Conservation (phyloP, 306 rosid species). For the Spatholobus suberectus region DNA sequence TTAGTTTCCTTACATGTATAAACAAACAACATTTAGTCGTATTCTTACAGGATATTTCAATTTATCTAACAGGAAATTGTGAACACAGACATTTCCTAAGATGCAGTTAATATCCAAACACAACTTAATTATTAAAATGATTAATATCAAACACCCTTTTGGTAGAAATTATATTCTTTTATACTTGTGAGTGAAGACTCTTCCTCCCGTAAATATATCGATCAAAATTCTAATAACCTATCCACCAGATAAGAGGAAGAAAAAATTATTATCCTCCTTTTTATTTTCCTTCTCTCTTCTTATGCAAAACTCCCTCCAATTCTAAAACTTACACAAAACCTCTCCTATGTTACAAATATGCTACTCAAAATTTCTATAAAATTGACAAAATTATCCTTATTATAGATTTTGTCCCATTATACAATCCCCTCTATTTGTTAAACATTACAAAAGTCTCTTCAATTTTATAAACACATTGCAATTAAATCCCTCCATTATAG, state of each 20-base stretch:
- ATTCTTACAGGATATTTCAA: slow-evolving; percentile 25
- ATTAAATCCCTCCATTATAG: no score
- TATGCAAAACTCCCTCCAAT: no score
- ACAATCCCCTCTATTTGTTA: no score
- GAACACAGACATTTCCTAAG: not conserved
- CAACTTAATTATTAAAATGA: not conserved
- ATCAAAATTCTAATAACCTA: not conserved
- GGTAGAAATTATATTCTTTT: not conserved
- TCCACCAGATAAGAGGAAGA: not conserved
- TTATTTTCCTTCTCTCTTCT: no score
- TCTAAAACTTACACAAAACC: no score
- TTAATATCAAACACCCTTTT: slow-evolving; percentile 27
- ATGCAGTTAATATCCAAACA: not conserved
- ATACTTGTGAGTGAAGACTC: not conserved
- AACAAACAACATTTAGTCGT: slow-evolving; percentile 33
- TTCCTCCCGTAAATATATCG: not conserved
- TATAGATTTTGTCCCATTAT: no score
- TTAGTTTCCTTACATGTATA: slow-evolving; percentile 37
- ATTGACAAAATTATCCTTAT: no score
- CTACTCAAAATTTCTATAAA: not conserved
- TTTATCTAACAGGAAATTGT: slow-evolving; percentile 8
- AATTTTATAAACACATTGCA: no score
- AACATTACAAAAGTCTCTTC: no score
- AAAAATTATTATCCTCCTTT: not conserved
- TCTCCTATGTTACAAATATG: no score